Conservation (phyloP, 1,284 basidiomycete genomes). For the Puccinia horiana region DNA sequence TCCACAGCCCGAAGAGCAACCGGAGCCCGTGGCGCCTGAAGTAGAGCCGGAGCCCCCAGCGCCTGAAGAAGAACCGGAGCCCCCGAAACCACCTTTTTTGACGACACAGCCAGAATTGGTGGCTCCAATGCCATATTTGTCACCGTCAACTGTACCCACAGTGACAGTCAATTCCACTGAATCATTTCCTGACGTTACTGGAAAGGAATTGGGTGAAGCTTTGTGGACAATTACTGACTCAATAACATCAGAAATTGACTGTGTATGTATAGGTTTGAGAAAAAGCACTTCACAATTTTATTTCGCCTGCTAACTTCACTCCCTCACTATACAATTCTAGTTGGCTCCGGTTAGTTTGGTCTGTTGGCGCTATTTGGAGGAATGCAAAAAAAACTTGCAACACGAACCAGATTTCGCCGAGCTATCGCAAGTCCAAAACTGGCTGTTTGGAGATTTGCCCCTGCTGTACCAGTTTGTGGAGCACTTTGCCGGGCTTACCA, state of each 20-base stretch:
- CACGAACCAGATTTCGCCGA: neutral
- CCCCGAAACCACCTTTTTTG: conserved; percentile 33
- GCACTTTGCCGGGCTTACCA: neutral
- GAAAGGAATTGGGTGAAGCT: conserved; percentile 4
- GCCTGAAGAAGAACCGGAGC: neutral
- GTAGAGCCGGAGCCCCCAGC: neutral
- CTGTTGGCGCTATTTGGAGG: conserved; percentile 31
- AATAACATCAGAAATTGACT: conserved; percentile 32
- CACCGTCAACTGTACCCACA: conserved; percentile 21
- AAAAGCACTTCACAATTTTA: neutral
- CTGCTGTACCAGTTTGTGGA: conserved; percentile 16
- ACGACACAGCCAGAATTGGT: conserved; percentile 9
- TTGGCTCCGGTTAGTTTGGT: conserved; percentile 24
- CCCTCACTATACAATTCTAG: conserved; percentile 21
- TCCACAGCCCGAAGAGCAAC: neutral
- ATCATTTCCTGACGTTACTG: neutral
- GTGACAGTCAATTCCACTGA: conserved; percentile 28
- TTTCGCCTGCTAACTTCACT: neutral
- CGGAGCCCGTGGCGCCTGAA: neutral
- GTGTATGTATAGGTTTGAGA: conserved; percentile 5
- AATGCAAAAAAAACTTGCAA: conserved; percentile 14
- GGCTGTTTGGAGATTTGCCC: conserved; percentile 40
- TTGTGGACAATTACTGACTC: conserved; percentile 23
- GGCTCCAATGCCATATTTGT: conserved; percentile 28
- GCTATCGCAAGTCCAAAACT: conserved; percentile 6